Percentiles rank a stretch among this genome's conserved stretches.
Evolutionary conservation across 495 filamentous ascomycete species (phyloP).

Genomic region (Hypoxylon lenormandii): DNA sequence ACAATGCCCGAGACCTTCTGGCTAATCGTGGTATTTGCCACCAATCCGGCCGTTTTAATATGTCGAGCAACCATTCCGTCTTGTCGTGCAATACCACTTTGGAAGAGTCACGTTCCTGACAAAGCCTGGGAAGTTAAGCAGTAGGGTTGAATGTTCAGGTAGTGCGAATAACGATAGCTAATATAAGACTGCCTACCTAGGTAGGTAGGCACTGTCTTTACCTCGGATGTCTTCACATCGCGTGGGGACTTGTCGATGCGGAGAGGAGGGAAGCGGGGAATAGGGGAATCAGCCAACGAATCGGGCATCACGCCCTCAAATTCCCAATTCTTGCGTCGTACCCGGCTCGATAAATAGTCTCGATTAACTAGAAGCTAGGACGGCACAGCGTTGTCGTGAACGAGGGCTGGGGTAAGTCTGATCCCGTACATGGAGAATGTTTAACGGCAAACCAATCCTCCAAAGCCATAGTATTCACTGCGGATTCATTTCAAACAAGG

Average conservation of each 20-base stretch:
- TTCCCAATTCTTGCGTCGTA: constrained; percentile 5
- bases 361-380: not conserved
- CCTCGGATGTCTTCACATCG: constrained; percentile 29
- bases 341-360: constrained; percentile 8
- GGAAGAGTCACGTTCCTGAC: not conserved
- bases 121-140: not conserved
- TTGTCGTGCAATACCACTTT: not conserved
- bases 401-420: not conserved
- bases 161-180: too few species aligned
- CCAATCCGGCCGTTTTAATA: constrained; percentile 44
- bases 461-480: too few species aligned
- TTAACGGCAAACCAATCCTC: not conserved
- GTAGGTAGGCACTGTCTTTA: constrained; percentile 10
- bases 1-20: constrained; percentile 56
- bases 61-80: constrained; percentile 43
- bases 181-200: too few species aligned
- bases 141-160: too few species aligned
- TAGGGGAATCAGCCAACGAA: constrained; percentile 32
- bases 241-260: constrained; percentile 28
- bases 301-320: constrained; percentile 13
- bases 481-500: too few species aligned
- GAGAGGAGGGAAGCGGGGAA: constrained; percentile 34
- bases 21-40: constrained; percentile 32
- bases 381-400: not conserved
- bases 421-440: not conserved